phyloP scores from a whole-genome alignment of 352 stramenopile genomes.

The Globisporangium carolinianum region DNA sequence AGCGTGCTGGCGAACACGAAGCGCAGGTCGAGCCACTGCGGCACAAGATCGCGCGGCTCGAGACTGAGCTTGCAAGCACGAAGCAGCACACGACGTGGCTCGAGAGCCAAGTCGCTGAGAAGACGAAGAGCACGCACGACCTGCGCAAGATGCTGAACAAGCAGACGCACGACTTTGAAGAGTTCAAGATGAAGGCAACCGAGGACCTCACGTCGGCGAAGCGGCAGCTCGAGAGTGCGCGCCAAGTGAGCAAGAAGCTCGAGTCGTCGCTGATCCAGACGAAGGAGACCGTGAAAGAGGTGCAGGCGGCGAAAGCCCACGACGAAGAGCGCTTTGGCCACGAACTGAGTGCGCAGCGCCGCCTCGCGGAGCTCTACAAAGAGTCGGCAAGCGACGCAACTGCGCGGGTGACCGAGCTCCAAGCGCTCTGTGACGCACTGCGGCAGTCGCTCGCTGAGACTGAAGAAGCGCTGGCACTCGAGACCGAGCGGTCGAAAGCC shows the following conservation, averaged over 20 bases:
- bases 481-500: constrained; percentile 62
- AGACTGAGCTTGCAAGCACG: constrained; percentile 40
- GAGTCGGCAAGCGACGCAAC: constrained; percentile 50
- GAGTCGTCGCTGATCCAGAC: constrained; percentile 50
- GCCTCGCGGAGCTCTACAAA: constrained; percentile 69
- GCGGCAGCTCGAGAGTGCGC: constrained; percentile 51
- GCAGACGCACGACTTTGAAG: constrained; percentile 44
- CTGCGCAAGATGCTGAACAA: constrained; percentile 51
- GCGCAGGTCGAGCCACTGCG: constrained; percentile 50
- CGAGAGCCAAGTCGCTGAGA: constrained; percentile 55
- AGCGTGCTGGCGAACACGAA: constrained; percentile 51
- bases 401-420: constrained; percentile 43
- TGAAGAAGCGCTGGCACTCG: constrained; percentile 48
- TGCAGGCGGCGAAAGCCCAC: constrained; percentile 49
- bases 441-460: constrained; percentile 49
- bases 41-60: constrained; percentile 34
- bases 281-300: constrained; percentile 67
- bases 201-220: constrained; percentile 43
- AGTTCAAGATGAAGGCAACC: constrained; percentile 38
- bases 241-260: constrained; percentile 58
- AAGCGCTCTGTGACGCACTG: constrained; percentile 47
- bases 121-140: constrained; percentile 56
- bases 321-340: constrained; percentile 60
- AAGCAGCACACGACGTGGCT: constrained; percentile 66
- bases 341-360: constrained; percentile 58